A percentile compares a stretch with the other conserved stretches of the same genome.
phyloP scores from a whole-genome alignment of 2,329 filamentous ascomycete genomes.

The Aspergillus oerlinghausenensis region DNA sequence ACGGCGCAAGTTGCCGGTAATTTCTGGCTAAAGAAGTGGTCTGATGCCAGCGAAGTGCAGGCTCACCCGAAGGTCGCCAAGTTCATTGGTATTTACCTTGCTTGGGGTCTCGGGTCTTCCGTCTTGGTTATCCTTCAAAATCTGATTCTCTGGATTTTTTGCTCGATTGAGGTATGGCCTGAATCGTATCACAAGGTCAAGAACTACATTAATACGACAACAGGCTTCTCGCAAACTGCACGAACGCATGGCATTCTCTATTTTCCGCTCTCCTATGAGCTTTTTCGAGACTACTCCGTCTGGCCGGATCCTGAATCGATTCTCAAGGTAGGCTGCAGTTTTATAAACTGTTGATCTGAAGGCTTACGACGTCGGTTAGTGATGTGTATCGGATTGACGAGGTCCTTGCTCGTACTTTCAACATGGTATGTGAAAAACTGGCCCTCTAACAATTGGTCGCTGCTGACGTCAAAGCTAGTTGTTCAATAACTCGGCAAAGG shows the following conservation, averaged over 20 bases:
- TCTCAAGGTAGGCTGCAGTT: constrained; percentile 66
- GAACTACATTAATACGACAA: constrained; percentile 10
- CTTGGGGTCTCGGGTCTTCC: constrained; percentile 83
- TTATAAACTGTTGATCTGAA: not conserved
- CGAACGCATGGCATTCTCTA: constrained; percentile 93
- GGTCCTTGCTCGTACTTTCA: constrained; percentile 92
- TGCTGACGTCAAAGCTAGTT: constrained; percentile 39
- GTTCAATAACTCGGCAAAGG: constrained; percentile 70
- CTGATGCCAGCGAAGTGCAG: constrained; percentile 67
- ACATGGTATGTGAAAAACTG: constrained; percentile 62
- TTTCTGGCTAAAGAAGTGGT: constrained; percentile 92
- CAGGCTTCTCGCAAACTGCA: constrained; percentile 92
- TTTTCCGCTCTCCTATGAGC: constrained; percentile 96
- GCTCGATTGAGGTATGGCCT: constrained; percentile 80
- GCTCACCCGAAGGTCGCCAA: constrained; percentile 74
- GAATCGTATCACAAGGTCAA: not conserved
- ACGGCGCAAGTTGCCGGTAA: constrained; percentile 76
- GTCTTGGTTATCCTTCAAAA: constrained; percentile 85
- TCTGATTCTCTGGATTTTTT: constrained; percentile 97
- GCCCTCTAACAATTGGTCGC: not conserved
- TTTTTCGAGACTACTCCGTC: constrained; percentile 98
- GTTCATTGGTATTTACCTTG: constrained; percentile 94
- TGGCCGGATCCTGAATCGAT: constrained; percentile 93
- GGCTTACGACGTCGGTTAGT: constrained; percentile 25
- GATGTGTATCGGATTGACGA: constrained; percentile 71